These are phyloP conservation scores for Backusella sp. DNA, from an alignment of 192 early-diverging fungal species.

Conservation along the genomic window DNA sequence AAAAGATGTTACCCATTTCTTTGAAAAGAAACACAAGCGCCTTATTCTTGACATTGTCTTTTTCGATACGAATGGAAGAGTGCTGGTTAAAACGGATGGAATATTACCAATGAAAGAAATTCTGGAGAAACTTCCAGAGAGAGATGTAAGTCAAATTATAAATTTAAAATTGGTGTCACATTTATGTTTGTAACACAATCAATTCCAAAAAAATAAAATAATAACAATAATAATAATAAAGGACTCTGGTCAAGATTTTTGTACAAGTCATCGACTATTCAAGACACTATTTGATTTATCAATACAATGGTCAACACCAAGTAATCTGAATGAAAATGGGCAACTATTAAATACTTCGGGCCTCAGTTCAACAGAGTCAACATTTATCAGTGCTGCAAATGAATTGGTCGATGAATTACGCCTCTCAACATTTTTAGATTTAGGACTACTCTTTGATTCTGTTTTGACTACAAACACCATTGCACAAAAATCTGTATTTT, in stretches of 20 bases:
- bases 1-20: not conserved
- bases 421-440: conserved; percentile 7
- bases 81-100: conserved; percentile 38
- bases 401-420: conserved; percentile 7
- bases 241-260: conserved; percentile 4
- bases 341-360: not conserved
- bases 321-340: not conserved
- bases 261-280: conserved; percentile 13
- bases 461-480: conserved; percentile 27
- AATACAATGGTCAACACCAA: conserved; percentile 17
- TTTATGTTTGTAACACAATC: not conserved
- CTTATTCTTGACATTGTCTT: conserved; percentile 32
- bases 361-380: not conserved
- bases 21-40: conserved; percentile 19
- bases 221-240: not conserved
- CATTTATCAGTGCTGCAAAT: conserved; percentile 14
- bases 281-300: conserved; percentile 11
- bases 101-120: conserved; percentile 38
- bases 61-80: conserved; percentile 33
- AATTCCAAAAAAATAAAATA: not conserved
- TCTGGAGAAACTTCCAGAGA: conserved; percentile 2
- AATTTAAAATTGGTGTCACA: not conserved
- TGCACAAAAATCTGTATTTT: conserved; percentile 5
- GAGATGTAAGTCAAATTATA: conserved; percentile 19
- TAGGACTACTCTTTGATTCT: conserved; percentile 17